Evolutionary conservation across 2,329 filamentous ascomycete genomes (phyloP), one percentile per base, ranked within the genome.

Genomic region (Aspergillus puulaauensis): DNA sequence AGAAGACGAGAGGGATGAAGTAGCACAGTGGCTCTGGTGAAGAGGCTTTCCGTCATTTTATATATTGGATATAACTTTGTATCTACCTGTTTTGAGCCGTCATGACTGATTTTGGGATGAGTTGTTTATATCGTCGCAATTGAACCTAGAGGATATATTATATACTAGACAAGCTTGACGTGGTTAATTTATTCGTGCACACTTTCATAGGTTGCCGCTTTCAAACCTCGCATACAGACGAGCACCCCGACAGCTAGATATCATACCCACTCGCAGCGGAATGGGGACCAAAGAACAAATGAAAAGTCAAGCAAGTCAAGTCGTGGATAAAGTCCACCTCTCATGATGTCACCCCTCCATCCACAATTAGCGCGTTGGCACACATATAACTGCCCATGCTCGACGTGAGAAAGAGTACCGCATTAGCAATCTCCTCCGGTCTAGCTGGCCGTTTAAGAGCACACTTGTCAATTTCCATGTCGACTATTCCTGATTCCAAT

Each of bases 401-500:
- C 15, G 70, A 75, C 3, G 75, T 75, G 12, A 78, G 67, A 61
- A 76, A 79, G 0, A 79, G 71, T 24, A 84, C 79, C 1, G 50
- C 40, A 17, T 37, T 45, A 8, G 50, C 50, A 43, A 52, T 44
- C 27, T 45, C 50, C 23, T 84, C 81, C 15, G 78, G 73, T 19
- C 69, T 67, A 0, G 74, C 81, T 33, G 83, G 66, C 8, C 82
- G 75, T n/a, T 74, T 70, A 47, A 84, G 61, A 0, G 82, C 80
- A 4, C 80, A 80, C 57, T 75, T 77, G 1, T 70, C 68, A 19
- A 82, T 70, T 51, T 81, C 79, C 2, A 60, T 49, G 4, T 12
- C n/a, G 6, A 40, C 70, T 66, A 56, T 64, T 56, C 11, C 55
- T 19, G 3, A 62, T 59, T 14, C 45, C 41, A 23, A 59, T 55